Evolutionary conservation across 2,329 filamentous ascomycete species (phyloP), one percentile per base, ranked within the genome.

Genomic region (Fusarium sp.): DNA sequence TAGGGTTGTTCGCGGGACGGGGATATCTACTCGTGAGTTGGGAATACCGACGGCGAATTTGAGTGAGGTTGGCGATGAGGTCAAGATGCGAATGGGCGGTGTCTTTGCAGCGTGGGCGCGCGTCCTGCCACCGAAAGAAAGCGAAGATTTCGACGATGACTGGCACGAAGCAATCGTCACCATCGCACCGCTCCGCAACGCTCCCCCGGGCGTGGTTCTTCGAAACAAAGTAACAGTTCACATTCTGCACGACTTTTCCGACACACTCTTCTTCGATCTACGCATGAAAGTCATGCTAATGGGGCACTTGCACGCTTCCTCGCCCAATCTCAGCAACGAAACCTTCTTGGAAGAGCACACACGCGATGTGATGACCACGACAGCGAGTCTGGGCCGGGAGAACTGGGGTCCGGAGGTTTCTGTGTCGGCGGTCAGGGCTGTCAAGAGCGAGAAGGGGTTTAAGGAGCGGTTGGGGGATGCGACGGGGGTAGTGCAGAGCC

Each of bases 21-120:
- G 85, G 0, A 75, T 80, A 42, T 83, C 83, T 20, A 77, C 76
- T 8, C 71, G 76, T 17, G 80, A 85, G 42, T 80, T 87, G 11
- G 86, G 85, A 0, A 82, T 87, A 5, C 88, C 89, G 1, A 90
- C 87, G 1, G 87, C 90, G 1, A 90, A 87, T 66, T 79, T 93
- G 5, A 75, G 76, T 1, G 85, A 84, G 15, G 83, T 92, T 1
- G 83, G 88, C 0, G 86, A 87, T 32, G 84, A 88, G 39, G 79
- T 92, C 45, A 82, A 85, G 28, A 81, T 88, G 70, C 85, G 87
- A 7, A 83, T 93, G 56, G 82, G 84, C 18, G 92, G 91, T 0
- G 85, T 91, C 12, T 93, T 91, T 75, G 90, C 91, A 44, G 91
- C 90, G 7, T 93, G 91, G 91, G 88, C 87, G 0, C 81, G 86